Percentiles rank a stretch among this genome's conserved stretches.
Evolutionary conservation across 306 rosid genomes (phyloP).

Genomic region (Castanopsis chinensis): DNA sequence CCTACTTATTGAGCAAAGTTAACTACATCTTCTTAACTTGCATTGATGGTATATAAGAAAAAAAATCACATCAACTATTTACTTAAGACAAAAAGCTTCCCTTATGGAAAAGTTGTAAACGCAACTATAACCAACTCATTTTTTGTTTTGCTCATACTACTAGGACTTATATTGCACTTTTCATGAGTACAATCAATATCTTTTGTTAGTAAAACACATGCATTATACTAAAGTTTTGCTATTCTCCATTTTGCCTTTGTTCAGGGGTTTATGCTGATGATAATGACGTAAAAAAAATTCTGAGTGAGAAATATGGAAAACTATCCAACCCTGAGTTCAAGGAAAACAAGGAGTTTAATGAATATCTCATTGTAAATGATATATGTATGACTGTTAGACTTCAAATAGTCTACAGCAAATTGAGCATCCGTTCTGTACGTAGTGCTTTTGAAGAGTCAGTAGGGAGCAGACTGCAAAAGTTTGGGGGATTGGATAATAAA

Average conservation of each 20-base stretch:
- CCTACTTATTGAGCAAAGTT: not conserved
- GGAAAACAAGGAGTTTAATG: conserved; percentile 56
- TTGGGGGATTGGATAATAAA: conserved; percentile 64
- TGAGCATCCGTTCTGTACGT: conserved; percentile 85
- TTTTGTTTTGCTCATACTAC: not conserved
- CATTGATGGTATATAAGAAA: not conserved
- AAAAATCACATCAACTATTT: not conserved
- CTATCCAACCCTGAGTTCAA: conserved; percentile 46
- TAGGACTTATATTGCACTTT: not conserved
- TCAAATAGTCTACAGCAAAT: conserved; percentile 74
- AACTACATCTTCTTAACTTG: not conserved
- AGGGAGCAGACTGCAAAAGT: conserved; percentile 69
- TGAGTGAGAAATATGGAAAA: conserved; percentile 61
- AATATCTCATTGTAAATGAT: conserved; percentile 73
- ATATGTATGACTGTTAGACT: conserved; percentile 76
- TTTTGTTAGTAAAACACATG: not conserved
- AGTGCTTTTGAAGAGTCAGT: conserved; percentile 88
- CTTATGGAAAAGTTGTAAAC: not conserved
- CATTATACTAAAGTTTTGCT: not conserved
- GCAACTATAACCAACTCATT: not conserved
- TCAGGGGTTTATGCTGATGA: conserved; percentile 83
- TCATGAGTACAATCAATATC: not conserved
- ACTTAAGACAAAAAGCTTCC: not conserved
- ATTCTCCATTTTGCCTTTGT: conserved; percentile 1
- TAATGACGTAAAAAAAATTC: conserved; percentile 45